phyloP scores from a whole-genome alignment of 2,329 filamentous ascomycete species.

The Didymella arachidicola region DNA sequence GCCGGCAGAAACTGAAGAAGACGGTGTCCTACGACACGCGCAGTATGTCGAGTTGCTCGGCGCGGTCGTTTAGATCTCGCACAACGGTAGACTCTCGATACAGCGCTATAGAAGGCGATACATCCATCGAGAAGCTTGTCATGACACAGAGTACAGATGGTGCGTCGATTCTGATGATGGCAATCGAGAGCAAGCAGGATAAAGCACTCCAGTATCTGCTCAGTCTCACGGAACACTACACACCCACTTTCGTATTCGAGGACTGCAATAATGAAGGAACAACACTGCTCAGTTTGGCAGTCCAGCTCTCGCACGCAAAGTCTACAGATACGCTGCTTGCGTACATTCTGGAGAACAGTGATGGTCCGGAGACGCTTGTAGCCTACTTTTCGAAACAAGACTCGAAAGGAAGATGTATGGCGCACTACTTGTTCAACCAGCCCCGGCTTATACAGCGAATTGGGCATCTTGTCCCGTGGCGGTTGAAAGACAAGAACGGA shows the following conservation, averaged over 20 bases:
- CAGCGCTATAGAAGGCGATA: slow-evolving; percentile 83
- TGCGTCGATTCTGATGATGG: slow-evolving; percentile 76
- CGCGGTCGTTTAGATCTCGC: slow-evolving; percentile 80
- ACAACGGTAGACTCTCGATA: slow-evolving; percentile 70
- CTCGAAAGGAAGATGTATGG: slow-evolving; percentile 83
- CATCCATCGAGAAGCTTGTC: slow-evolving; percentile 78
- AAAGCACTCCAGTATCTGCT: slow-evolving; percentile 82
- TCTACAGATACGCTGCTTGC: slow-evolving; percentile 79
- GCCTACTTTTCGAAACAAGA: slow-evolving; percentile 80
- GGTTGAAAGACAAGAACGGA: slow-evolving; percentile 90
- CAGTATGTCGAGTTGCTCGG: slow-evolving; percentile 87
- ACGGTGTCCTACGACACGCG: slow-evolving; percentile 86
- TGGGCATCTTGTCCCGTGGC: slow-evolving; percentile 83
- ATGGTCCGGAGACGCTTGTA: slow-evolving; percentile 64
- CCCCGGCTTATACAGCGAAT: slow-evolving; percentile 80
- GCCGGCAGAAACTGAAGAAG: slow-evolving; percentile 70
- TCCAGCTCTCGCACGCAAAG: slow-evolving; percentile 80
- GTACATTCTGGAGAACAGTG: slow-evolving; percentile 67
- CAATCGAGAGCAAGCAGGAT: slow-evolving; percentile 66
- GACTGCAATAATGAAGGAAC: slow-evolving; percentile 91
- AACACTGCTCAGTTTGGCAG: slow-evolving; percentile 85
- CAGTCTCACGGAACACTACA: slow-evolving; percentile 77
- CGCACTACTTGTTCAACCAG: slow-evolving; percentile 95
- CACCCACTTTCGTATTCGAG: slow-evolving; percentile 73
- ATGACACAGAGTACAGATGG: slow-evolving; percentile 75